Conservation (phyloP, 106 monocot species). For the Hemerocallis citrina region DNA sequence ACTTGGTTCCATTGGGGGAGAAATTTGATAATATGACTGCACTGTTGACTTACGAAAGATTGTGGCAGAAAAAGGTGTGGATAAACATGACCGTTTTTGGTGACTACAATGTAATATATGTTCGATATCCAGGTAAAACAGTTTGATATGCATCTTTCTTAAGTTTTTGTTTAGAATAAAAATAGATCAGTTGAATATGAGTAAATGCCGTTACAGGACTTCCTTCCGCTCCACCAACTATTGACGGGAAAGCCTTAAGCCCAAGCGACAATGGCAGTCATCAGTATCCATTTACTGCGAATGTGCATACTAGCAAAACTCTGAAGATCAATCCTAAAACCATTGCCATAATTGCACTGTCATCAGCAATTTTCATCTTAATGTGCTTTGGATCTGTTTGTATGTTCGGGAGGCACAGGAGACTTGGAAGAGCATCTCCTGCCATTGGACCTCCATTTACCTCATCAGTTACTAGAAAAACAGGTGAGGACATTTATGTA, state of each 20-base stretch:
- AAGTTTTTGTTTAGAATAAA: conserved; percentile 2
- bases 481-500: conserved; percentile 27
- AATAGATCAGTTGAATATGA: conserved; percentile 10
- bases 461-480: conserved; percentile 24
- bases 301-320: conserved; percentile 7
- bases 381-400: conserved; percentile 20
- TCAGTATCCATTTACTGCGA: conserved; percentile 20
- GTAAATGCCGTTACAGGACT: conserved; percentile 40
- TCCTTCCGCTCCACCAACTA: conserved; percentile 45
- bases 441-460: conserved; percentile 22
- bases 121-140: conserved; percentile 77
- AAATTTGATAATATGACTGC: conserved; percentile 77
- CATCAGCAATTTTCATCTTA: conserved; percentile 24
- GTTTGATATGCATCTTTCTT: not conserved
- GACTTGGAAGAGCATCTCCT: conserved; percentile 12
- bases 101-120: conserved; percentile 55
- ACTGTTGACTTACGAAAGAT: conserved; percentile 61
- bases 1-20: conserved; percentile 52
- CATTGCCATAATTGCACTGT: conserved; percentile 23
- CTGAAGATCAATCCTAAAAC: conserved; percentile 14
- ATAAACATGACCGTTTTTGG: conserved; percentile 63
- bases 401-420: conserved; percentile 28
- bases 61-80: conserved; percentile 62
- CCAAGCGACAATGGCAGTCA: conserved; percentile 8
- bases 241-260: conserved; percentile 9